Percentiles rank a stretch among this genome's conserved stretches.
These are phyloP conservation scores for Ilex paraguariensis DNA, from an alignment of 305 asterid genomes.

Conservation along the genomic window DNA sequence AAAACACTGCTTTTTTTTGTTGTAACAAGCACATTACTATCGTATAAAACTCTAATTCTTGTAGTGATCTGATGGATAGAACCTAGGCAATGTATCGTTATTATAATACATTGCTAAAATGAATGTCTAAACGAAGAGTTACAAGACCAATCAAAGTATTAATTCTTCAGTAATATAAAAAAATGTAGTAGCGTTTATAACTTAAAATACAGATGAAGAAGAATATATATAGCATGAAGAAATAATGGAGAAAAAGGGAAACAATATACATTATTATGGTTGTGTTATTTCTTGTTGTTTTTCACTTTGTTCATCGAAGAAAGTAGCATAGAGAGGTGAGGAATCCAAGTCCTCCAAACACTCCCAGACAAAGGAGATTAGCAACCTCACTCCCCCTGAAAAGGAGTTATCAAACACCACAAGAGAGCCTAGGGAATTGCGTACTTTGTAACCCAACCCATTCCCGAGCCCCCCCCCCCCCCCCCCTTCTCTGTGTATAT, in stretches of 20 bases:
- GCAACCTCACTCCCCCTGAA: conserved; percentile 72
- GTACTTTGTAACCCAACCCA: conserved; percentile 22
- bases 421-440: conserved; percentile 48
- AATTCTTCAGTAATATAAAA: no score
- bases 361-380: conserved; percentile 64
- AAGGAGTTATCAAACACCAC: conserved; percentile 48
- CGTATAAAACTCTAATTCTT: no score
- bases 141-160: no score
- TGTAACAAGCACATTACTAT: no score
- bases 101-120: no score
- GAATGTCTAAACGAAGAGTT: neutral
- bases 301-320: neutral
- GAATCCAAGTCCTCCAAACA: conserved; percentile 81
- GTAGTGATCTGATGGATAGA: no score
- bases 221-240: no score
- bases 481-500: conserved; percentile 22
- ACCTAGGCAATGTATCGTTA: no score
- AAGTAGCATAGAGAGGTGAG: conserved; percentile 21
- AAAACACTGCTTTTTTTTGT: no score
- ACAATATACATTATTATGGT: neutral
- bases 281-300: neutral
- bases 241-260: neutral
- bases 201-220: no score
- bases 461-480: neutral
- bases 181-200: no score